Conservation (phyloP, 352 stramenopile species). For the Phytophthora macrochlamydospora region DNA sequence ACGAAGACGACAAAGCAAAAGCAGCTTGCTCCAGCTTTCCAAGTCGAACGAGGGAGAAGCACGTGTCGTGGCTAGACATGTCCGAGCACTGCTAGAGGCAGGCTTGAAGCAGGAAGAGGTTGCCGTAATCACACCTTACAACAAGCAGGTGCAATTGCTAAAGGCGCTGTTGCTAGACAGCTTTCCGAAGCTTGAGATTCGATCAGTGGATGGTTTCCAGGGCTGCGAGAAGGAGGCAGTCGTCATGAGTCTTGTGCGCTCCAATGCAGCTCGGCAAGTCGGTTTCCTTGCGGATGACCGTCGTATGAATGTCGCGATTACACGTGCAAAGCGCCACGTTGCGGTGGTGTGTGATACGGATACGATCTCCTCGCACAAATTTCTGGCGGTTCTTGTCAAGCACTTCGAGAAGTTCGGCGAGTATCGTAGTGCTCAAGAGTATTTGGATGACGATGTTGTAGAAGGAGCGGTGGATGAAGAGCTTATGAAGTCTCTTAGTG, state of each 20-base stretch:
- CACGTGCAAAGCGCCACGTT: slow-evolving; percentile 95
- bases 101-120: slow-evolving; percentile 92
- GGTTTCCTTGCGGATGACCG: slow-evolving; percentile 97
- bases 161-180: slow-evolving; percentile 80
- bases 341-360: slow-evolving; percentile 95
- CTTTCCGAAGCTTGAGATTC: slow-evolving; percentile 83
- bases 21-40: slow-evolving; percentile 46
- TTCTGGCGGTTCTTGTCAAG: slow-evolving; percentile 88
- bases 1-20: slow-evolving; percentile 22
- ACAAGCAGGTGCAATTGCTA: slow-evolving; percentile 96
- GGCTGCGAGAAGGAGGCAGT: slow-evolving; percentile 98
- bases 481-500: slow-evolving; percentile 12
- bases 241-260: slow-evolving; percentile 98
- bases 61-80: slow-evolving; percentile 78
- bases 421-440: slow-evolving; percentile 87
- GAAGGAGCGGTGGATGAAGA: slow-evolving; percentile 33
- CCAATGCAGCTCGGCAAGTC: slow-evolving; percentile 87
- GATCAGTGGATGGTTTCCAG: slow-evolving; percentile 97
- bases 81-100: slow-evolving; percentile 79
- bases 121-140: slow-evolving; percentile 98
- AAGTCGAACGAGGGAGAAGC: slow-evolving; percentile 88
- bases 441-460: slow-evolving; percentile 65
- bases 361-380: slow-evolving; percentile 91
- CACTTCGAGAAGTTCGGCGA: slow-evolving; percentile 96
- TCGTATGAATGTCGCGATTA: slow-evolving; percentile 98